Percentiles rank a stretch among this genome's conserved stretches.
phyloP scores from a whole-genome alignment of 2,329 filamentous ascomycete genomes.

The Xylariaceae sp. region DNA sequence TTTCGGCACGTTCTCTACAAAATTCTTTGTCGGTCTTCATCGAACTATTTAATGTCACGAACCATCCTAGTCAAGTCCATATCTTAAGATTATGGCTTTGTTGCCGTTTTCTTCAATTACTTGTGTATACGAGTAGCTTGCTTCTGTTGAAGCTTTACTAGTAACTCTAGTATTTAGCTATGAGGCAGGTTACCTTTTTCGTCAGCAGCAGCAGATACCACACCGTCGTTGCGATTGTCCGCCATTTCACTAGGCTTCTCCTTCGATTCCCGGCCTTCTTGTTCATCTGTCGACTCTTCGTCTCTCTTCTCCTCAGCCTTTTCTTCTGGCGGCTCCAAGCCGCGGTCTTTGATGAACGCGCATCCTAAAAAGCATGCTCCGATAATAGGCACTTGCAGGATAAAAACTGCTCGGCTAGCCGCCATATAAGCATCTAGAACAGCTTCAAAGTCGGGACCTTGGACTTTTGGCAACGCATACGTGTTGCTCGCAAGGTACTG shows the following conservation, averaged over 20 bases:
- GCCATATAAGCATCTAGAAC: constrained; percentile 58
- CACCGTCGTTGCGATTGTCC: neutral
- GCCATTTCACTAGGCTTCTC: neutral
- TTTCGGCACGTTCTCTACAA: too few species aligned
- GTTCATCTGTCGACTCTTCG: neutral
- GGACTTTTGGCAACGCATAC: constrained; percentile 37
- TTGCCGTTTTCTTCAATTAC: too few species aligned
- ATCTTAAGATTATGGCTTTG: too few species aligned
- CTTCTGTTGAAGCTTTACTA: too few species aligned
- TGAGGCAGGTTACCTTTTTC: neutral
- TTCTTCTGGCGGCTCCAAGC: constrained; percentile 44
- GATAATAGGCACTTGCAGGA: constrained; percentile 60
- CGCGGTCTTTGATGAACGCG: constrained; percentile 57
- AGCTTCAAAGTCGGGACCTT: constrained; percentile 28
- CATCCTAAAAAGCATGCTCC: constrained; percentile 56
- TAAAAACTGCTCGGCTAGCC: constrained; percentile 62
- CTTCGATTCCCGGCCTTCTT: neutral
- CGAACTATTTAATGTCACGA: too few species aligned
- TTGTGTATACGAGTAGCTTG: too few species aligned
- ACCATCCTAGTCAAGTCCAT: too few species aligned
- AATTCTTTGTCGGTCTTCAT: too few species aligned
- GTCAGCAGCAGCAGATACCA: neutral
- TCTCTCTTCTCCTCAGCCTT: neutral
- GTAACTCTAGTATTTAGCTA: neutral
- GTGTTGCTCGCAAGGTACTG: constrained; percentile 37